Evolutionary conservation across 2,329 filamentous ascomycete genomes (phyloP).

Genomic region (Pyrenochaeta sp.): DNA sequence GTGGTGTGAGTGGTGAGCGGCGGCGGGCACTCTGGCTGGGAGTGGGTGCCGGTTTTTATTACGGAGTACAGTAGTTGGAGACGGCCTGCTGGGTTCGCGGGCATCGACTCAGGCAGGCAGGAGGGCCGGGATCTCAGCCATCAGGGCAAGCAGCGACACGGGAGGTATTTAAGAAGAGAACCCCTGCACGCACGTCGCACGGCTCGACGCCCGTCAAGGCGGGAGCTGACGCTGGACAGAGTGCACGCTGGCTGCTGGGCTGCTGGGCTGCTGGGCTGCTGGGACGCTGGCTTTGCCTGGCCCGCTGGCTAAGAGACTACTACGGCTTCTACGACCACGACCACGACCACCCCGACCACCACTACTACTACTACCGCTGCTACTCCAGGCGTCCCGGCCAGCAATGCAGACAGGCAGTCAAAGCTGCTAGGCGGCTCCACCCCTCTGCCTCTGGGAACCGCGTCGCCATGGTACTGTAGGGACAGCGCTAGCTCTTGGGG

Average conservation of each 20-base stretch:
- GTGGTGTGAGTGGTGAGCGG: neutral
- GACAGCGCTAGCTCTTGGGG: neutral
- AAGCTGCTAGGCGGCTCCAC: constrained; percentile 33
- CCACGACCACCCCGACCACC: too few species aligned
- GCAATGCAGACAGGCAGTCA: constrained; percentile 20
- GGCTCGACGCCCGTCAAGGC: constrained; percentile 14
- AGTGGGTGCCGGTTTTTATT: constrained; percentile 22
- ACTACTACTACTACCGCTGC: too few species aligned
- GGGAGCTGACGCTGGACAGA: constrained; percentile 26
- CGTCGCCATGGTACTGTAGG: constrained; percentile 19
- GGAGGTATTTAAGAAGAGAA: constrained; percentile 37
- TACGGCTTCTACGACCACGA: too few species aligned
- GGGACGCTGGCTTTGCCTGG: too few species aligned
- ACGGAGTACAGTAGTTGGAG: constrained; percentile 2
- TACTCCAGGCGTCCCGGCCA: constrained; percentile 16
- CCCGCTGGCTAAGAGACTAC: too few species aligned
- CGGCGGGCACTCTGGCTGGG: neutral
- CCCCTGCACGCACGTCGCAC: constrained; percentile 29
- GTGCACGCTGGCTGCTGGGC: constrained; percentile 1
- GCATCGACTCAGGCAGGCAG: constrained; percentile 19
- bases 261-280: too few species aligned
- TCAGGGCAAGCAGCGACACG: constrained; percentile 31
- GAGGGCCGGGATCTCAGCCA: constrained; percentile 30
- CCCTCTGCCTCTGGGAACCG: constrained; percentile 27
- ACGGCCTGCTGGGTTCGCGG: constrained; percentile 6